phyloP scores from a whole-genome alignment of 108 stramenopile genomes.

The Skeletonema costatum region DNA sequence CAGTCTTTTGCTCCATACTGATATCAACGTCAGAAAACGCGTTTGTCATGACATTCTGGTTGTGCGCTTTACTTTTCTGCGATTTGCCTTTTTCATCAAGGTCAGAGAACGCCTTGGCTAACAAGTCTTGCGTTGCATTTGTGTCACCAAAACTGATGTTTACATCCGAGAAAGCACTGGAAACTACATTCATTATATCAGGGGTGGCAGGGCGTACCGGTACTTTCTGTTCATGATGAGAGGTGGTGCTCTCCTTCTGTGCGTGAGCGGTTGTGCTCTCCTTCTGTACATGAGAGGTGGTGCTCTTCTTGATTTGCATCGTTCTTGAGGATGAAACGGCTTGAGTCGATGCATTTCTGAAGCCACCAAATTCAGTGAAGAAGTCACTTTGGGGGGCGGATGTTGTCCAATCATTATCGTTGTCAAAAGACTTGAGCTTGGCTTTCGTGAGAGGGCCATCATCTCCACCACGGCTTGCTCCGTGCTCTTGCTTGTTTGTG shows the following conservation, averaged over 20 bases:
- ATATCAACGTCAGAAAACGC: conserved; percentile 49
- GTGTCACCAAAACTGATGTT: not conserved
- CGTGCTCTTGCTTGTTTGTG: not conserved
- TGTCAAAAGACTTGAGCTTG: not conserved
- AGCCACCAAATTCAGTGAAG: not conserved
- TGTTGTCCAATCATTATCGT: not conserved
- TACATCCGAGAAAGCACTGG: not conserved
- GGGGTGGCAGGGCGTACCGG: not conserved
- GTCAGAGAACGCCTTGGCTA: conserved; percentile 4
- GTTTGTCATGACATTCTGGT: conserved; percentile 15
- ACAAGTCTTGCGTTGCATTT: not conserved
- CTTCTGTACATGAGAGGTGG: not conserved
- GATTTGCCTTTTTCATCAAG: not conserved
- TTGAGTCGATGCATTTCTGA: not conserved
- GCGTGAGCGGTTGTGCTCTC: not conserved
- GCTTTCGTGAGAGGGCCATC: not conserved
- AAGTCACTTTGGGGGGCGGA: not conserved
- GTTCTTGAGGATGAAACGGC: not conserved
- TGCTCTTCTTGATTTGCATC: not conserved
- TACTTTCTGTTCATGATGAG: not conserved
- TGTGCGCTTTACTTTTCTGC: not conserved
- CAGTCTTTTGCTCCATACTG: conserved; percentile 27
- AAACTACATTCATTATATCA: not conserved
- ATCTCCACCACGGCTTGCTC: not conserved
- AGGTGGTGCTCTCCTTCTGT: too few species aligned